Evolutionary conservation across 148 eudicot species (phyloP).

Genomic region (Vaccinium corymbosum): DNA sequence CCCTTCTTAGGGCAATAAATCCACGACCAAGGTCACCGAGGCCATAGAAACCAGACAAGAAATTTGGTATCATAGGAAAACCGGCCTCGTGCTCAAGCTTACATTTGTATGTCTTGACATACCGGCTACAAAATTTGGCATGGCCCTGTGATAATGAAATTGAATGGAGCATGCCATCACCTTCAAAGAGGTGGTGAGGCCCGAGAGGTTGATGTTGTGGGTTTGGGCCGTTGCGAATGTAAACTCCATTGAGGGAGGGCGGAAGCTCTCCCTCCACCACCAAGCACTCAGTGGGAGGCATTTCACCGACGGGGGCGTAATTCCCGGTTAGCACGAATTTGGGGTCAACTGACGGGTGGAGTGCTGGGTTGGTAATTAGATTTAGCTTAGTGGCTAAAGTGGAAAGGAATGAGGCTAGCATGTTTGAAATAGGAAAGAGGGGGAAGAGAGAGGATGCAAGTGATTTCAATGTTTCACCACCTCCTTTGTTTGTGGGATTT

Average conservation of each 20-base stretch:
- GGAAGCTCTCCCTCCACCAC: constrained; percentile 11
- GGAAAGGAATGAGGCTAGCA: neutral
- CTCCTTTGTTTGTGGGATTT: too few relatives aligned
- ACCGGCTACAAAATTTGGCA: constrained; percentile 24
- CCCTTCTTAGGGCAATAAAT: neutral
- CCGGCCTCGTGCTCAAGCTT: constrained; percentile 17
- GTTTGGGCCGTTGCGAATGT: constrained; percentile 11
- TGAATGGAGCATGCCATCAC: constrained; percentile 32
- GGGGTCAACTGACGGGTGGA: constrained; percentile 10
- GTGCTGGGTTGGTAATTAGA: neutral
- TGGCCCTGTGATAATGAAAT: constrained; percentile 12
- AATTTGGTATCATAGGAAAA: constrained; percentile 17
- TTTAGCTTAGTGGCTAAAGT: neutral
- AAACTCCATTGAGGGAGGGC: neutral
- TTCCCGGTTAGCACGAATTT: constrained; percentile 8
- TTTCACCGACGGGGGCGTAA: neutral
- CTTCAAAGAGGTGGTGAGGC: constrained; percentile 29
- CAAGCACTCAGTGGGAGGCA: constrained; percentile 9
- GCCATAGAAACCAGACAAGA: constrained; percentile 12
- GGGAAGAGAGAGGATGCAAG: neutral
- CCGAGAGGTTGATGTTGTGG: constrained; percentile 18
- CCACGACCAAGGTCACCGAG: neutral
- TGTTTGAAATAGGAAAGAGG: neutral
- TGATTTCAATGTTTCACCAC: too few relatives aligned
- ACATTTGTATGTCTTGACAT: constrained; percentile 22